Evolutionary conservation across 23 red algal species (phyloP).

Genomic region (Gracilaria domingensis): DNA sequence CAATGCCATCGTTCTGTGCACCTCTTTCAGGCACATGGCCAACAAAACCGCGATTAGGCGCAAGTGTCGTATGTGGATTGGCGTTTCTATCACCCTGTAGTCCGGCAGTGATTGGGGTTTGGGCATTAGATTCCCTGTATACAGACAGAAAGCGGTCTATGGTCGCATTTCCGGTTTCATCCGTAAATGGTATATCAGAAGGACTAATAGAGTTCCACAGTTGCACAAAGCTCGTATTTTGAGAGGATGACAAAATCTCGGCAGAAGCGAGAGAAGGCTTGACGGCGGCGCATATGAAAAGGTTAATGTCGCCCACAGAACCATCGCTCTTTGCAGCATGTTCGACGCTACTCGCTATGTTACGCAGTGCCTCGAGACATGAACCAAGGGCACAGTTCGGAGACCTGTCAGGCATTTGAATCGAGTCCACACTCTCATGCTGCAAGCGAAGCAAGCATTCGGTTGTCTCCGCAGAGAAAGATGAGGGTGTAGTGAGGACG

Average conservation of each 20-base stretch:
- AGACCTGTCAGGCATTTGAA: background rate
- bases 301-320: constrained; percentile 1
- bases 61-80: background rate
- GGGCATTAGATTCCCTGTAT: background rate
- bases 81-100: background rate
- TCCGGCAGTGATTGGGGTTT: background rate
- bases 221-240: constrained; percentile 2
- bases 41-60: background rate
- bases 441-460: constrained; percentile 23
- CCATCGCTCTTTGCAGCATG: constrained; percentile 22
- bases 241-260: background rate
- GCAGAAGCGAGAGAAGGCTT: constrained; percentile 3
- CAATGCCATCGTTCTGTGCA: background rate
- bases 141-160: background rate
- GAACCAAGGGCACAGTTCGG: background rate
- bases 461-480: background rate
- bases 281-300: constrained; percentile 9
- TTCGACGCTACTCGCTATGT: constrained; percentile 28
- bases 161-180: background rate
- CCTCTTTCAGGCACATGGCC: background rate
- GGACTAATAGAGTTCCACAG: constrained; percentile 6
- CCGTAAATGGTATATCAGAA: background rate
- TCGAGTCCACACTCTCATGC: background rate
- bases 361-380: constrained; percentile 23
- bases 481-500: background rate